A percentile compares a stretch with the other conserved stretches of the same genome.
Conservation (phyloP, 2,329 filamentous ascomycete species). For the Aspergillus arachidicola region DNA sequence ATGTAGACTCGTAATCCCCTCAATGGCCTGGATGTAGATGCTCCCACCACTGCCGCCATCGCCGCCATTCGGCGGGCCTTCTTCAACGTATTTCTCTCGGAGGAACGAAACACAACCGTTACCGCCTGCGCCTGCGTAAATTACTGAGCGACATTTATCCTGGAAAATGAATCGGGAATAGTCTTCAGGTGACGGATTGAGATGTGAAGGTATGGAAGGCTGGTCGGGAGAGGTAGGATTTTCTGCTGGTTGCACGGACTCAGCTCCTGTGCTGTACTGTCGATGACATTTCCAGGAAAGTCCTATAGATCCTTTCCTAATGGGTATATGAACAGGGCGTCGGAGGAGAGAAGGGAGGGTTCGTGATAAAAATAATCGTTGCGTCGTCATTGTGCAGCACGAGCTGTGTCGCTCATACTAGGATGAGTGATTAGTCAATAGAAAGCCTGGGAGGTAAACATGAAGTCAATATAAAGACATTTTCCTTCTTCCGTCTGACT, state of each 20-base stretch:
- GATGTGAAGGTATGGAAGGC: slow-evolving; percentile 51
- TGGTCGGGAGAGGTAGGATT: slow-evolving; percentile 18
- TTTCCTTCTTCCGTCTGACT: background rate
- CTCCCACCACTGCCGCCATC: slow-evolving; percentile 91
- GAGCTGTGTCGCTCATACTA: slow-evolving; percentile 21
- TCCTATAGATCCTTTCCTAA: slow-evolving; percentile 13
- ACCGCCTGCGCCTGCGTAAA: slow-evolving; percentile 80
- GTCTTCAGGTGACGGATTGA: slow-evolving; percentile 82
- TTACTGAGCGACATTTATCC: slow-evolving; percentile 76
- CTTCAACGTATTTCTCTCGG: slow-evolving; percentile 83
- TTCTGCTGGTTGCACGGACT: slow-evolving; percentile 11
- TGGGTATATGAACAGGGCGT: slow-evolving; percentile 19
- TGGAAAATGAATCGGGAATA: slow-evolving; percentile 82
- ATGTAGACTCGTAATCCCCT: slow-evolving; percentile 88
- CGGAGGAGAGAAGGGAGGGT: slow-evolving; percentile 21
- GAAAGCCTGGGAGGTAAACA: background rate
- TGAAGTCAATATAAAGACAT: slow-evolving; percentile 2
- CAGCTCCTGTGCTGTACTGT: slow-evolving; percentile 27
- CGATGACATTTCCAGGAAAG: slow-evolving; percentile 15
- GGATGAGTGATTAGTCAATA: background rate
- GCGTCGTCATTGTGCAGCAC: slow-evolving; percentile 23
- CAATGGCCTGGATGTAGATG: slow-evolving; percentile 90
- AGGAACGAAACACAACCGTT: slow-evolving; percentile 94
- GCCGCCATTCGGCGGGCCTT: slow-evolving; percentile 91
- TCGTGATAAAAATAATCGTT: slow-evolving; percentile 22